Evolutionary conservation across 2,329 filamentous ascomycete species (phyloP), one percentile per base, ranked within the genome.

Genomic region (Monosporascus sp.): DNA sequence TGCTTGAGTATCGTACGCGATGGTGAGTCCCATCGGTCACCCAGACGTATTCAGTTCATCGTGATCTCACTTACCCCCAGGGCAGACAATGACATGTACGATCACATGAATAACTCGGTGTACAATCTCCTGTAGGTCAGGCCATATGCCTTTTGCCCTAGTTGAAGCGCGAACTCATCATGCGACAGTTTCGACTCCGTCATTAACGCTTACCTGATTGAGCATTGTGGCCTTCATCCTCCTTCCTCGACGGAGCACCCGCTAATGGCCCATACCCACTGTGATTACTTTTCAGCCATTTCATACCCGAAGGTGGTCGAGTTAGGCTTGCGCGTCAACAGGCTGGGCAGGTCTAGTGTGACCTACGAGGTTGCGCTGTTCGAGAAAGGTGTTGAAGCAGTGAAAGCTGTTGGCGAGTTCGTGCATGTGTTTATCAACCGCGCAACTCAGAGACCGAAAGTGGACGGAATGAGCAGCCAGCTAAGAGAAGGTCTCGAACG

Each of bases 31-130:
- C 50, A 41, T 14, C 20, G 31, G 43, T 28, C 15, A 15, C 40
- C 15, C 41, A 51, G 49, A 38, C 61, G 28, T 28, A 18, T 35
- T 37, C 43, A 58, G 58, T 50, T 56, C 56, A 48, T 60, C 56
- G 49, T 11, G 48, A 55, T 49, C 54, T 56, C 48, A 60, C 35
- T 7, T 26, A 35, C 40, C 15, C 45, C 31, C 56, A 92, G 90
- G 90, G 86, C 84, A 69, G 91, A 96, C 72, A 96, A 96, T 68
- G 91, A 96, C 74, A 94, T 95, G 89, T 96, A 94, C 71, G 81
- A 89, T 56, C 93, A 97, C 68, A 84, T 96, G 78, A 96, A 96
- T 74, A 96, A 96, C 68, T 88, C 86, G 41, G 80, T 94, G 51
- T 96, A 96, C 72, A 89, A 89, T 63, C 87, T 88, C 57, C 79